Conservation (phyloP, 805 yeast species). For the Starmerella gropengiesseri region DNA sequence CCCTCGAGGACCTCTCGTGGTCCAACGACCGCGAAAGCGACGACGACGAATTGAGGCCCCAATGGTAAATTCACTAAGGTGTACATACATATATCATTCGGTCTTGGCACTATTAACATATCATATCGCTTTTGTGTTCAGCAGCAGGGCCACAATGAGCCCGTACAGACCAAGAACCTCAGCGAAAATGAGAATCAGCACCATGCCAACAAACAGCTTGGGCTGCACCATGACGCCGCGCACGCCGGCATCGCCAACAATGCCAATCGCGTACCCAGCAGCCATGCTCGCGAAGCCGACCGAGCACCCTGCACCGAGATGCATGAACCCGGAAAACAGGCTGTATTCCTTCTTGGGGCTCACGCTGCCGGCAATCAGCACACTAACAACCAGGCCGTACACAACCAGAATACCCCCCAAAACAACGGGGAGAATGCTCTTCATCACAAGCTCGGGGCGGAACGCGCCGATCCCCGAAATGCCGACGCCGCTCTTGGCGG, state of each 20-base stretch:
- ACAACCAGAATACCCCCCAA: conserved; percentile 97
- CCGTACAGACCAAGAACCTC: conserved; percentile 88
- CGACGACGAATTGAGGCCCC: conserved; percentile 1
- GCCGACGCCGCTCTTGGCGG: conserved; percentile 97
- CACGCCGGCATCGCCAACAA: conserved; percentile 89
- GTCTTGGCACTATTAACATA: too few relatives aligned
- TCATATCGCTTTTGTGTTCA: conserved; percentile 45
- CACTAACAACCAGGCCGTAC: conserved; percentile 93
- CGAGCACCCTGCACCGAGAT: conserved; percentile 85
- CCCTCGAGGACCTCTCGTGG: conserved; percentile 1
- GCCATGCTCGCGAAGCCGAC: conserved; percentile 96
- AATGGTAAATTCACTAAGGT: too few relatives aligned
- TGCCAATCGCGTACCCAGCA: conserved; percentile 92
- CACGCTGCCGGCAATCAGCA: conserved; percentile 74
- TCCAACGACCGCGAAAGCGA: background rate
- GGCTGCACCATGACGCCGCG: conserved; percentile 83
- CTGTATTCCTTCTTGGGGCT: conserved; percentile 72
- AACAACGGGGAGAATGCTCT: conserved; percentile 82
- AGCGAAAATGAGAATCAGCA: conserved; percentile 77
- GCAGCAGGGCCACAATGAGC: conserved; percentile 85
- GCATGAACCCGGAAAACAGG: conserved; percentile 94
- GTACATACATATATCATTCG: too few relatives aligned
- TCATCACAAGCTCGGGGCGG: conserved; percentile 94
- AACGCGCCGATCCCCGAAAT: conserved; percentile 96
- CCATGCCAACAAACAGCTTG: conserved; percentile 78